Evolutionary conservation across 148 eudicot species (phyloP).

Genomic region (Tetragonia tetragonoides): DNA sequence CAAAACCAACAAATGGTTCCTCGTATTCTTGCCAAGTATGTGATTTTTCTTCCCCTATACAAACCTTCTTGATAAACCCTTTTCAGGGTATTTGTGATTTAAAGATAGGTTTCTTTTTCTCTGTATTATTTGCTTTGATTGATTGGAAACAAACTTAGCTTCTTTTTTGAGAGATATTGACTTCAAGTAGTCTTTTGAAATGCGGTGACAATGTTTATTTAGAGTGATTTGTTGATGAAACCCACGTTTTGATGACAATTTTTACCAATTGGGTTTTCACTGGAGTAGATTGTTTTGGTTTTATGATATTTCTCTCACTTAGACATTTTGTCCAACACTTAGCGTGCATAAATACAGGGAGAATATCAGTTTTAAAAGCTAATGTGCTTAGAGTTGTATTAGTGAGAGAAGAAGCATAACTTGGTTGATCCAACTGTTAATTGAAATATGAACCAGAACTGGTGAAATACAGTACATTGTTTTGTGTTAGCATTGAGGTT

Average conservation of each 20-base stretch:
- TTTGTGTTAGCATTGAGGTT: not conserved
- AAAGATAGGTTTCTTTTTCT: no score
- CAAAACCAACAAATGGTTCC: no score
- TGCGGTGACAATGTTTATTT: not conserved
- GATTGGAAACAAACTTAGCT: not conserved
- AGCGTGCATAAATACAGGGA: not conserved
- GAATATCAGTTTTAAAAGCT: not conserved
- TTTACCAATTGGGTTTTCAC: not conserved
- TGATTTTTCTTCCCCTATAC: not conserved
- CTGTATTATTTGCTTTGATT: not conserved
- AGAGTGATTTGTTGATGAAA: not conserved
- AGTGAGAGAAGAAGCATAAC: no score
- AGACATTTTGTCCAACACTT: not conserved
- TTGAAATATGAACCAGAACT: no score
- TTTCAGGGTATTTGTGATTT: not conserved
- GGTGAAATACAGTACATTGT: not conserved
- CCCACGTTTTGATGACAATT: not conserved
- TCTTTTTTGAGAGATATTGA: not conserved
- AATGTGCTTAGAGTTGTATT: no score
- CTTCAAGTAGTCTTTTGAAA: not conserved
- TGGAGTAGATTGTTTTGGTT: not conserved
- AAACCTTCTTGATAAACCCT: not conserved
- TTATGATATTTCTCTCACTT: not conserved
- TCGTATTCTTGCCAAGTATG: not conserved
- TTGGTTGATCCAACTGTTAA: no score